These are phyloP conservation scores for Oidium heveae DNA, from an alignment of 2,329 filamentous ascomycete genomes.

Conservation along the genomic window DNA sequence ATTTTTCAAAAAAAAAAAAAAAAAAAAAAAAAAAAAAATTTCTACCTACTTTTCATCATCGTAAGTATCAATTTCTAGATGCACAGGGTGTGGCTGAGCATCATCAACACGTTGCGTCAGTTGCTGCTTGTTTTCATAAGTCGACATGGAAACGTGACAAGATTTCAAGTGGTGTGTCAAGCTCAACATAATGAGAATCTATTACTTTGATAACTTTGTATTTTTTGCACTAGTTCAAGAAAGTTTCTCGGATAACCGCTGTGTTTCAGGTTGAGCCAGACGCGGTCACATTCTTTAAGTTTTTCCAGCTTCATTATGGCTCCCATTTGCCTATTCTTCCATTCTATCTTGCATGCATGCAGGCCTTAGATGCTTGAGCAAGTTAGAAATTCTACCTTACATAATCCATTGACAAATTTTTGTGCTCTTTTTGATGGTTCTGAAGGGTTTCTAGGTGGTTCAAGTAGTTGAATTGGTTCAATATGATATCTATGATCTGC, in stretches of 20 bases:
- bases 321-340: neutral
- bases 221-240: neutral
- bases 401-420: neutral
- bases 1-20: no score
- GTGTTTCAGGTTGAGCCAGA: neutral
- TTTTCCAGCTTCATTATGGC: neutral
- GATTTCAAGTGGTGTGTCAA: neutral
- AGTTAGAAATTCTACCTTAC: neutral
- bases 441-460: neutral
- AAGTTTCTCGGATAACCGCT: neutral
- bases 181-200: neutral
- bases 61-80: neutral
- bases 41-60: no score
- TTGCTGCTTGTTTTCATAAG: neutral
- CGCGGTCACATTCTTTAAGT: neutral
- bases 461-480: neutral
- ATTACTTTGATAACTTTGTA: neutral
- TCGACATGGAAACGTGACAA: neutral
- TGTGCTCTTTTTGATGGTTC: neutral
- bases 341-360: neutral
- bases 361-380: neutral
- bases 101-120: neutral
- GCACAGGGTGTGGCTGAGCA: neutral
- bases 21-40: no score
- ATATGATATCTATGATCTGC: neutral